Base-by-base conservation (phyloP, 345 rosid species). In the Pugionium cornutum region DNA sequence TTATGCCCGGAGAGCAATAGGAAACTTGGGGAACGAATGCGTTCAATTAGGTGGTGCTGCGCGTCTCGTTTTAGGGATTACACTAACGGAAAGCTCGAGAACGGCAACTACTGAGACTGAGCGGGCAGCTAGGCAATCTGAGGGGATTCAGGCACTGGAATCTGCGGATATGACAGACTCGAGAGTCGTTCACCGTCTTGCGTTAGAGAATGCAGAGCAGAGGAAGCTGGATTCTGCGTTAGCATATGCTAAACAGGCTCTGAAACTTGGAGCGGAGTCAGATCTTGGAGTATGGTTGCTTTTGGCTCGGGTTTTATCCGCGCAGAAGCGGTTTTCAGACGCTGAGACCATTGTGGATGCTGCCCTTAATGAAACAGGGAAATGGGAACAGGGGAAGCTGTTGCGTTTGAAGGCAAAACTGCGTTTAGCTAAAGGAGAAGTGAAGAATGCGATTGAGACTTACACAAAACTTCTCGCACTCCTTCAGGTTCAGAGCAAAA, bases 371-470 rank as follows among this genome's bases (percentile, higher is more conserved):
- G 88, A 87, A 69, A 83, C 88, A 39, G 86, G 82, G 49, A 84
- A 80, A 68, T 89, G 89, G 95, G 91, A 87, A 50, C 95, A 89
- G 41, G 91, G 91, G 74, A 91, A 83, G 65, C 76, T 89, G 58
- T 78, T 89, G 84, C 83, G 84, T 75, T 76, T 89, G 62, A 84
- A 80, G 67, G 95, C 97, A 6, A 89, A 80, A 72, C 73, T 89
- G 68, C 88, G 87, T 68, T 68, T 89, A 62, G 86, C 91, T 18
- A 88, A 79, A 68, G 84, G 89, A 52, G 82, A 67, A 31, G 56
- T 85, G 36, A 79, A 76, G 64, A 67, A 58, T 60, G 91, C 87
- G 25, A 77, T 83, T 39, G 75, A 78, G 69, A 87, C 83, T 32
- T 89, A 89, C 73, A 83, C 82, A 40, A 79, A 83, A 48, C 83